Percentiles rank a stretch among this genome's conserved stretches.
Evolutionary conservation across 2,329 filamentous ascomycete genomes (phyloP).

Genomic region (Penicillium sp.): DNA sequence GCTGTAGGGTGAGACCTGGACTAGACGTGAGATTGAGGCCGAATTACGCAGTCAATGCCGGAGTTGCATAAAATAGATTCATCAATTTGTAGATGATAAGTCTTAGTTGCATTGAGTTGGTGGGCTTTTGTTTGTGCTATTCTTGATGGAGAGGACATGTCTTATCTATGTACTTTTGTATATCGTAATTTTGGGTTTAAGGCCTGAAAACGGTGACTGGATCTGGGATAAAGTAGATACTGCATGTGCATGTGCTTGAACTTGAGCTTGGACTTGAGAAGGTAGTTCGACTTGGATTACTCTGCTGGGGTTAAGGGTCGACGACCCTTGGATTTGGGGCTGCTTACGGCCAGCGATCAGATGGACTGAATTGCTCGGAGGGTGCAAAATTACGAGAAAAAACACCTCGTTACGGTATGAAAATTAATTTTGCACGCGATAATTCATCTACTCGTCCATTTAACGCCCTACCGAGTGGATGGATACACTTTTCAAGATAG

Average conservation of each 20-base stretch:
- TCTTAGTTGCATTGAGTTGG: background rate
- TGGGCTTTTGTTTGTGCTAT: background rate
- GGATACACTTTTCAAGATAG: background rate
- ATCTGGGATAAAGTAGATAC: background rate
- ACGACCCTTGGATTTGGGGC: background rate
- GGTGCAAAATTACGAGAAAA: background rate
- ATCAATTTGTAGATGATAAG: background rate
- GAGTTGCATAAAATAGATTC: background rate
- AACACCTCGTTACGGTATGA: background rate
- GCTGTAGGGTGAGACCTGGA: background rate
- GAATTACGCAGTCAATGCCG: background rate
- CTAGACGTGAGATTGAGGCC: background rate
- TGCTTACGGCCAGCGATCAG: conserved; percentile 7
- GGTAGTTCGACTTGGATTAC: no score
- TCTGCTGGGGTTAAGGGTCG: background rate
- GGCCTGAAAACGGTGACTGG: background rate
- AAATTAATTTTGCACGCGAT: no score
- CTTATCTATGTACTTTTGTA: background rate
- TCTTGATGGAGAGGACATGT: background rate
- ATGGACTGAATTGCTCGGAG: background rate
- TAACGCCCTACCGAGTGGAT: background rate
- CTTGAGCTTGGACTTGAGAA: no score
- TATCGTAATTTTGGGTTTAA: background rate
- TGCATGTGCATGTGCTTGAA: no score
- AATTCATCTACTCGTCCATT: background rate